phyloP scores from a whole-genome alignment of 768 basidiomycete genomes.

The Strobilomyces confusus region DNA sequence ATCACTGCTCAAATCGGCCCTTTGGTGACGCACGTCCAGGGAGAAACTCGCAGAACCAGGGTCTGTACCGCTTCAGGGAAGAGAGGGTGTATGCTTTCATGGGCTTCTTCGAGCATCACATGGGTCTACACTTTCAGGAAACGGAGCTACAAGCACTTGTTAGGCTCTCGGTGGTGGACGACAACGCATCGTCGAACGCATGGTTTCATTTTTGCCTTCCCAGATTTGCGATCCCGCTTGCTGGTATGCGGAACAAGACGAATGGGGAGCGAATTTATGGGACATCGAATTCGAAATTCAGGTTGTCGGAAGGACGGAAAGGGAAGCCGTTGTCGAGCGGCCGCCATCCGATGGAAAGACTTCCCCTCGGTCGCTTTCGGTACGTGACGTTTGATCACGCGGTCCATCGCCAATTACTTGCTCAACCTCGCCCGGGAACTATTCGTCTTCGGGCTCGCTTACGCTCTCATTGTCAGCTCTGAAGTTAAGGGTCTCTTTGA shows the following conservation, averaged over 20 bases:
- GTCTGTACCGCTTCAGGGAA: constrained; percentile 1
- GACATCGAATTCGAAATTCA: constrained; percentile 17
- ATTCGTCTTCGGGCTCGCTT: neutral
- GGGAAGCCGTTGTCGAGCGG: constrained; percentile 16
- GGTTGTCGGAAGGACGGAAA: constrained; percentile 19
- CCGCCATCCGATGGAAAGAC: constrained; percentile 22
- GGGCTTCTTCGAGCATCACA: constrained; percentile 27
- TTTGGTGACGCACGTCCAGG: constrained; percentile 20
- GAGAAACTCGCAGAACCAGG: neutral
- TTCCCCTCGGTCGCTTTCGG: constrained; percentile 21
- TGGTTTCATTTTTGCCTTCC: constrained; percentile 18
- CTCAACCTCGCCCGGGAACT: constrained; percentile 9
- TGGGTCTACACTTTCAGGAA: constrained; percentile 14
- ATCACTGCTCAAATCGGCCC: constrained; percentile 16
- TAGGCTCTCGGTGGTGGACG: constrained; percentile 23
- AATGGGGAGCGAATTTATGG: constrained; percentile 16
- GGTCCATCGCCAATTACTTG: constrained; percentile 3
- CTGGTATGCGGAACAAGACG: constrained; percentile 23
- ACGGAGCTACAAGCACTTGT: constrained; percentile 21
- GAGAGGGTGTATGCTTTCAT: constrained; percentile 27
- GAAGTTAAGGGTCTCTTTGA: too few species aligned
- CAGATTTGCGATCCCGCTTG: neutral
- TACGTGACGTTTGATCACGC: constrained; percentile 8
- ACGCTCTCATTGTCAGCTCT: too few species aligned
- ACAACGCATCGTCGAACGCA: constrained; percentile 21